These are phyloP conservation scores for Fusarium pseudoanthophilum DNA, from an alignment of 2,329 filamentous ascomycete species.

Conservation along the genomic window DNA sequence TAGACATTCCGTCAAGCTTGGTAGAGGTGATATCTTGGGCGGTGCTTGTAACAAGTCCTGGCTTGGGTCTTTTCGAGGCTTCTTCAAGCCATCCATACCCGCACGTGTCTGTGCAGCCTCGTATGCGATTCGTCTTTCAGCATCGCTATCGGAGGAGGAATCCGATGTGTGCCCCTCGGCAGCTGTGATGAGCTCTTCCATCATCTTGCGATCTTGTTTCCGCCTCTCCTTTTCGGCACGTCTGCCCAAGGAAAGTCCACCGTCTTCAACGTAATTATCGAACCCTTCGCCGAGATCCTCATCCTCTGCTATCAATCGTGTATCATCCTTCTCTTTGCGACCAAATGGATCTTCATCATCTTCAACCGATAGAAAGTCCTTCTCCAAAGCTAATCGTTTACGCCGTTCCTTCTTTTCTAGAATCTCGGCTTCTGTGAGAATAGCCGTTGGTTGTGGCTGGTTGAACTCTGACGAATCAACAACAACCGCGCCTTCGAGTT, in stretches of 20 bases:
- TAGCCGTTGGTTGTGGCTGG: conserved; percentile 56
- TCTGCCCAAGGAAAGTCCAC: conserved; percentile 78
- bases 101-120: conserved; percentile 87
- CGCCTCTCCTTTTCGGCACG: conserved; percentile 80
- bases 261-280: conserved; percentile 90
- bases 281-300: conserved; percentile 95
- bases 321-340: conserved; percentile 72
- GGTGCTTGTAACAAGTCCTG: conserved; percentile 66
- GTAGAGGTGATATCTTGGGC: conserved; percentile 80
- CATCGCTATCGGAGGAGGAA: conserved; percentile 75
- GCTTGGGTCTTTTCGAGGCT: conserved; percentile 51
- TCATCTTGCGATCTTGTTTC: conserved; percentile 75
- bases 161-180: conserved; percentile 76
- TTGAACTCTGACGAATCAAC: conserved; percentile 60
- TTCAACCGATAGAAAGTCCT: conserved; percentile 74
- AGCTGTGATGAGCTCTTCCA: conserved; percentile 83
- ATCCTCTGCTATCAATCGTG: conserved; percentile 83
- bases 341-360: conserved; percentile 61
- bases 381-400: conserved; percentile 77
- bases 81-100: conserved; percentile 80
- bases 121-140: conserved; percentile 81
- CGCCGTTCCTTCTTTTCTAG: conserved; percentile 90
- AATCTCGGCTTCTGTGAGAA: conserved; percentile 87
- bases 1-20: conserved; percentile 75
- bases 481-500: conserved; percentile 72